Evolutionary conservation across 129 eudicot genomes (phyloP).

Genomic region (Centella asiatica): DNA sequence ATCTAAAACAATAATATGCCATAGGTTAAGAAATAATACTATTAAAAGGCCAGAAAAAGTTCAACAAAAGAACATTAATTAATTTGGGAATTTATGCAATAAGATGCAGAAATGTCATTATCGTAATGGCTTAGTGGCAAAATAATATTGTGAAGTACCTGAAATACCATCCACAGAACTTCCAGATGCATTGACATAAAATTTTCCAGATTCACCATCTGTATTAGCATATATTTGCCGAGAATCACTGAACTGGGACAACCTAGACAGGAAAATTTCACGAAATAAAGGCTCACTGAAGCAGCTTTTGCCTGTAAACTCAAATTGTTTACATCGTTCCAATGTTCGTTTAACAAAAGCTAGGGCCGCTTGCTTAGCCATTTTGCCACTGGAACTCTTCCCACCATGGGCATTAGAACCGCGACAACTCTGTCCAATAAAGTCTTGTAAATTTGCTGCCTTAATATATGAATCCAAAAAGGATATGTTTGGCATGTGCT

Average conservation of each 20-base stretch:
- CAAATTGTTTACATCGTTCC: slow-evolving; percentile 51
- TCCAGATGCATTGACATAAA: slow-evolving; percentile 36
- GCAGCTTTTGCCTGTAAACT: slow-evolving; percentile 66
- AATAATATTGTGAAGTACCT: neutral
- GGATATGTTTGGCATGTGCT: too few species aligned
- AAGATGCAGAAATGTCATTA: neutral
- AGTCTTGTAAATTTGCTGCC: slow-evolving; percentile 6
- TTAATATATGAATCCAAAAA: neutral
- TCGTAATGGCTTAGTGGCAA: neutral
- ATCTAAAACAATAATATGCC: slow-evolving; percentile 2
- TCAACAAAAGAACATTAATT: neutral
- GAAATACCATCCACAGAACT: slow-evolving; percentile 46
- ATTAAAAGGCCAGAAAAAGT: slow-evolving; percentile 1
- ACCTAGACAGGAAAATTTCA: slow-evolving; percentile 50
- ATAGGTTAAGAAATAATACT: slow-evolving; percentile 8
- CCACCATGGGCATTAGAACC: slow-evolving; percentile 66
- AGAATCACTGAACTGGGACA: slow-evolving; percentile 35
- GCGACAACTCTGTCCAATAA: slow-evolving; percentile 49
- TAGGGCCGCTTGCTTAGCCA: slow-evolving; percentile 80
- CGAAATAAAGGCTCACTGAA: slow-evolving; percentile 47
- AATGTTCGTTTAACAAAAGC: slow-evolving; percentile 57
- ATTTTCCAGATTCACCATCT: slow-evolving; percentile 40
- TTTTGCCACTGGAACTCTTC: slow-evolving; percentile 61
- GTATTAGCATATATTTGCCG: slow-evolving; percentile 31
- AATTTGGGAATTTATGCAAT: neutral